Evolutionary conservation across 164 flowering plant genomes (phyloP).

Genomic region (Platanus orientalis): DNA sequence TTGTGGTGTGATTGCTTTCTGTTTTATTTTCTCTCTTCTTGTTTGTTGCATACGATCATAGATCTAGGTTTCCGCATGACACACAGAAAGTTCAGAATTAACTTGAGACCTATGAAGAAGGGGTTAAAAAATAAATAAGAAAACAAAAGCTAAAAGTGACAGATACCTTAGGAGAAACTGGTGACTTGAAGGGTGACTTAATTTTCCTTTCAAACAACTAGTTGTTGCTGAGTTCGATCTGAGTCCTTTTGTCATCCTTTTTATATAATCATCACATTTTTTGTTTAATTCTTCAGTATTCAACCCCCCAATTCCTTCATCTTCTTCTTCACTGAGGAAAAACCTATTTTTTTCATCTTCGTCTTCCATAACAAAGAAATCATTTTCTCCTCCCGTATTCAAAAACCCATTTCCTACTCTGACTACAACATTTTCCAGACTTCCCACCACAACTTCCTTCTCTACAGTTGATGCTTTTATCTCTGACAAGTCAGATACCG

Average conservation of each 20-base stretch:
- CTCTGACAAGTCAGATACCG: background rate
- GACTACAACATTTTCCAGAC: background rate
- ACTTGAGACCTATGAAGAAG: no score
- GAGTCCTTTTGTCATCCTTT: constrained; percentile 43
- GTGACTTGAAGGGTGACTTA: no score
- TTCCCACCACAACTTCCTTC: constrained; percentile 12
- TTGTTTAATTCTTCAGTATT: constrained; percentile 46
- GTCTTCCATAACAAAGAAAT: background rate
- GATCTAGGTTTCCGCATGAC: no score
- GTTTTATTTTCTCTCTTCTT: no score
- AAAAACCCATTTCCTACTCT: background rate
- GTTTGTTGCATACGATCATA: no score
- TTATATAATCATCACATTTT: constrained; percentile 56
- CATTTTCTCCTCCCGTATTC: constrained; percentile 9
- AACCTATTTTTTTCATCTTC: background rate
- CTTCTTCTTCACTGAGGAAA: constrained; percentile 19
- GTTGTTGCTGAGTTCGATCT: constrained; percentile 27
- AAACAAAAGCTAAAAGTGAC: background rate
- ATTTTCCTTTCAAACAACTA: constrained; percentile 3
- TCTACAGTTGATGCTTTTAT: background rate
- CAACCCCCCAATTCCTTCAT: constrained; percentile 15
- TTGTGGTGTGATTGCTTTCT: no score
- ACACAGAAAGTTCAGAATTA: no score
- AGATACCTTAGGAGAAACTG: background rate
- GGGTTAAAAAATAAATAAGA: no score